Evolutionary conservation across 192 early-diverging fungal genomes (phyloP).

Genomic region (Backusella westeae): DNA sequence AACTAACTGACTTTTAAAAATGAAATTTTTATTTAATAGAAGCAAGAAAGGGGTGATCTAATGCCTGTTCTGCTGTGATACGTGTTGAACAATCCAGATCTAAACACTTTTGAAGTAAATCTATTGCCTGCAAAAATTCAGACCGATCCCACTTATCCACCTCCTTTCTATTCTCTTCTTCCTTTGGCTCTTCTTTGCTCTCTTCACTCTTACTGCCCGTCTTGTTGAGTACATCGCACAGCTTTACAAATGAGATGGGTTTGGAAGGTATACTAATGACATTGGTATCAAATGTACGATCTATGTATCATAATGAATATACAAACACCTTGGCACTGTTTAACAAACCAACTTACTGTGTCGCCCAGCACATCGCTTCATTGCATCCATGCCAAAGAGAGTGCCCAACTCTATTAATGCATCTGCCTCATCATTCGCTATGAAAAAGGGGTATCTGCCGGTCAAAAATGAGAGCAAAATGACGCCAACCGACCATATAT

Average conservation of each 20-base stretch:
- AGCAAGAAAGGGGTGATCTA: slow-evolving; percentile 72
- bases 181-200: not conserved
- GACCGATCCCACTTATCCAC: slow-evolving; percentile 34
- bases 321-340: not conserved
- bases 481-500: slow-evolving; percentile 93
- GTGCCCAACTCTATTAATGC: slow-evolving; percentile 81
- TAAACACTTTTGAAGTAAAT: slow-evolving; percentile 62
- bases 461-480: slow-evolving; percentile 80
- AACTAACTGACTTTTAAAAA: not conserved
- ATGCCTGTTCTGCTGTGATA: slow-evolving; percentile 75
- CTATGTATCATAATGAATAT: slow-evolving; percentile 28
- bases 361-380: slow-evolving; percentile 64
- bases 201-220: not conserved
- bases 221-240: slow-evolving; percentile 31
- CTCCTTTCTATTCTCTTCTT: not conserved
- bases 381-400: slow-evolving; percentile 73
- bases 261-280: slow-evolving; percentile 39
- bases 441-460: slow-evolving; percentile 87
- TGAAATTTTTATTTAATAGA: not conserved
- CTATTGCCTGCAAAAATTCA: slow-evolving; percentile 47
- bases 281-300: slow-evolving; percentile 56
- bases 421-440: slow-evolving; percentile 83
- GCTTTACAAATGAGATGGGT: slow-evolving; percentile 30
- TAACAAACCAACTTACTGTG: slow-evolving; percentile 47
- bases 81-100: slow-evolving; percentile 56